Evolutionary conservation across 352 stramenopile genomes (phyloP).

Genomic region (Globisporangium recalcitrans): DNA sequence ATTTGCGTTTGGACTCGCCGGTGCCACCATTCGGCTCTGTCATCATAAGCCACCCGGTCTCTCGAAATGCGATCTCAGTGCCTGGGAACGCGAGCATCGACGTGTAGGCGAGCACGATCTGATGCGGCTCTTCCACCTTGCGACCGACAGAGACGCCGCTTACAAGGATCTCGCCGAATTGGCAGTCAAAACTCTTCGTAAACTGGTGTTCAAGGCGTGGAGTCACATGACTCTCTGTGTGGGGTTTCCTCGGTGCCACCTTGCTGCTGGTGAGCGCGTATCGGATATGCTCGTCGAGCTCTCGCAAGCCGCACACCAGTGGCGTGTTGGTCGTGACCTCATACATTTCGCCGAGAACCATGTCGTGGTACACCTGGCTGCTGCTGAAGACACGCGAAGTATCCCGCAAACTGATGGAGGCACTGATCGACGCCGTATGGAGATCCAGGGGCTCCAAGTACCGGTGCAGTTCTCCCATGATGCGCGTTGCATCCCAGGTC

Average conservation of each 20-base stretch:
- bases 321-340: slow-evolving; percentile 8
- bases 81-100: background rate
- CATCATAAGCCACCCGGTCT: background rate
- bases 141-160: background rate
- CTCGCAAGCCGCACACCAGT: background rate
- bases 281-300: background rate
- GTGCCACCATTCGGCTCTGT: background rate
- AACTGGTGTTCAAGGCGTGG: background rate
- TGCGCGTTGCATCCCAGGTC: background rate
- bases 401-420: background rate
- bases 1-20: background rate
- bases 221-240: background rate
- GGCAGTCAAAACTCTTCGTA: background rate
- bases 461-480: background rate
- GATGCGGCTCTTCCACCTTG: background rate
- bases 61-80: background rate
- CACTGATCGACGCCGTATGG: background rate
- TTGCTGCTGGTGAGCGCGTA: background rate
- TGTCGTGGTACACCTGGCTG: slow-evolving; percentile 11
- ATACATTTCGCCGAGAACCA: background rate
- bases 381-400: slow-evolving; percentile 2
- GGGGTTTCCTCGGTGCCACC: background rate
- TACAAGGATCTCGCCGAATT: background rate
- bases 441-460: background rate
- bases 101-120: background rate